Evolutionary conservation across 768 basidiomycete species (phyloP), one percentile per base, ranked within the genome.

Genomic region (Mycena vitilis): DNA sequence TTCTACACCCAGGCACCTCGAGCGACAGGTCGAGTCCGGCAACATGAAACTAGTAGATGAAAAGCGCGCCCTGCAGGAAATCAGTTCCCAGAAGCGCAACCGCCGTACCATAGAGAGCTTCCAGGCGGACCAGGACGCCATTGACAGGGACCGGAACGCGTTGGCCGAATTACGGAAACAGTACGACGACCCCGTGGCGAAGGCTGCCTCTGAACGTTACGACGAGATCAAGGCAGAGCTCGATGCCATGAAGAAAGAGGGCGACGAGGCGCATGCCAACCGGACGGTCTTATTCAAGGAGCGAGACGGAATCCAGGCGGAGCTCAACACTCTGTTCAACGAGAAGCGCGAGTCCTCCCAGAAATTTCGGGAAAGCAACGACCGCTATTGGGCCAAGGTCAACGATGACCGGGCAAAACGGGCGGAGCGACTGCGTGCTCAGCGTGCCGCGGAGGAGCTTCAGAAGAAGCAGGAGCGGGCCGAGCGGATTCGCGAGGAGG

Each of bases 21-120:
- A 99, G 57, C 91, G 88, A 75, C 93, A 95, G 77, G 91, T 99
- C 60, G 97, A 99, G 76, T 94, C 94, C 6, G 97, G 97, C 30
- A 88, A 74, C 66, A 86, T 99, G 86, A 98, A 95, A 77, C 86
- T 99, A 66, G 95, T 91, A 34, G 96, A 98, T 64, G 98, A 99
- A 81, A 98, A 98, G 81, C 91, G 95, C 59, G 94, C 96, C 6
- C 86, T 99, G n/a, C 87, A 88, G 71, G 97, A 99, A 74, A 97
- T 99, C 69, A 88, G 85, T 69, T 85, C 86, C 51, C 81, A 85
- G 69, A 94, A 88, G 75, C 91, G 95, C 49, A 85, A 80, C 66
- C 90, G 95, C 59, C 90, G 86, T 76, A 81, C 82, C 15, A 89
- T 99, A 65, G 96, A 99, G 78, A 78, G 86, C 60, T 95, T 96